A percentile compares a stretch with the other conserved stretches of the same genome.
phyloP scores from a whole-genome alignment of 495 filamentous ascomycete genomes.

The Penicillium angulare region DNA sequence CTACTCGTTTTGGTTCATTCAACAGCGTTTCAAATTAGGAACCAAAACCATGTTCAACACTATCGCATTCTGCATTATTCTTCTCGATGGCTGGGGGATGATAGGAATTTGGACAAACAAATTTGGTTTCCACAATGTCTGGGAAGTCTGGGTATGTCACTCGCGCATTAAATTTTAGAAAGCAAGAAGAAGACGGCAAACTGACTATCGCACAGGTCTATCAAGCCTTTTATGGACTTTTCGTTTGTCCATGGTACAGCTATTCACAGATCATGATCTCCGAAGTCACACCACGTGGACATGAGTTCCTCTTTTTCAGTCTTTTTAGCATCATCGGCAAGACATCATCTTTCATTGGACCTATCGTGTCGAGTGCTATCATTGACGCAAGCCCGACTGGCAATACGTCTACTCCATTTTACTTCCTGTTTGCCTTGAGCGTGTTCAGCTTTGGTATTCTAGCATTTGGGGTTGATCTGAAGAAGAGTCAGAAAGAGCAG shows the following conservation, averaged over 20 bases:
- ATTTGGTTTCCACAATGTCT: slow-evolving; percentile 62
- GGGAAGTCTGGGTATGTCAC: slow-evolving; percentile 56
- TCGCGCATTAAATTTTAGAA: not conserved
- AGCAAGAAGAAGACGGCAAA: not conserved
- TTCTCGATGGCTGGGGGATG: slow-evolving; percentile 66
- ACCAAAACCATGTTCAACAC: slow-evolving; percentile 65
- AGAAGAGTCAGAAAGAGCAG: slow-evolving; percentile 59
- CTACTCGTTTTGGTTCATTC: slow-evolving; percentile 57
- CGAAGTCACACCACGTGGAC: slow-evolving; percentile 61
- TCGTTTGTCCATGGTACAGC: slow-evolving; percentile 68
- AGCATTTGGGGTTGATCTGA: slow-evolving; percentile 53
- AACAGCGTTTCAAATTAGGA: slow-evolving; percentile 49
- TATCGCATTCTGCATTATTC: slow-evolving; percentile 53
- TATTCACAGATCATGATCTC: slow-evolving; percentile 69
- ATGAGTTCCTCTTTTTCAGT: slow-evolving; percentile 67
- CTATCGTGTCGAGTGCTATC: slow-evolving; percentile 62
- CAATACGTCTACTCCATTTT: slow-evolving; percentile 60
- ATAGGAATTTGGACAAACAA: slow-evolving; percentile 61
- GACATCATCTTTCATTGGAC: slow-evolving; percentile 62
- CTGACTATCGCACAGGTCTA: slow-evolving; percentile 40
- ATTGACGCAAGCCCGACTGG: slow-evolving; percentile 56
- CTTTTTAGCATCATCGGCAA: slow-evolving; percentile 66
- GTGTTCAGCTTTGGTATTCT: slow-evolving; percentile 52
- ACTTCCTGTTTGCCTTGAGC: slow-evolving; percentile 60
- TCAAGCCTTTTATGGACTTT: slow-evolving; percentile 62